Conservation (phyloP, 805 yeast genomes). For the Cyberlindnera mrakii region DNA sequence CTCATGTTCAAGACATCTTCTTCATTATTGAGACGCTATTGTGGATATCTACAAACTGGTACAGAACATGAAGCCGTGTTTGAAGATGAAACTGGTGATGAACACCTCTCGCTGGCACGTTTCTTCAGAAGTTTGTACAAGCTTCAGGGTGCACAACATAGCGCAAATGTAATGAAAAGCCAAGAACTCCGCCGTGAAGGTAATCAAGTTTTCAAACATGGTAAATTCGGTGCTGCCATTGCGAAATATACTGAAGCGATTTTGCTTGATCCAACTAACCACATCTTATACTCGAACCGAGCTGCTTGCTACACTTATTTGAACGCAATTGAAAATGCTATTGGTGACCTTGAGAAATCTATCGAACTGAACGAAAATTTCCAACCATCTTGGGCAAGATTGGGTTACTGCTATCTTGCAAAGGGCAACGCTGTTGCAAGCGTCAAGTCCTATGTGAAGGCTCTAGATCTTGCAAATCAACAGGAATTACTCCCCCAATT, state of each 20-base stretch:
- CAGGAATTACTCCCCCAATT: slow-evolving; percentile 10
- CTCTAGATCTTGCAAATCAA: slow-evolving; percentile 22
- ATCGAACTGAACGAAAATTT: slow-evolving; percentile 27
- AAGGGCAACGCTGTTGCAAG: slow-evolving; percentile 32
- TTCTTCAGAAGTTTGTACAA: slow-evolving; percentile 12
- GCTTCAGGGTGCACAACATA: slow-evolving; percentile 2
- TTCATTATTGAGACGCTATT: slow-evolving; percentile 10
- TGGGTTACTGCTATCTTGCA: slow-evolving; percentile 30
- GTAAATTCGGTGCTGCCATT: slow-evolving; percentile 25
- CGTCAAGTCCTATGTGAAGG: slow-evolving; percentile 30
- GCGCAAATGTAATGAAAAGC: slow-evolving; percentile 4
- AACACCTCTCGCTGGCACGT: slow-evolving; percentile 7
- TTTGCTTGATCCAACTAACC: slow-evolving; percentile 25
- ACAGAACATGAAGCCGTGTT: slow-evolving; percentile 5
- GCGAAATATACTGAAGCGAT: slow-evolving; percentile 33
- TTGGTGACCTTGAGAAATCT: slow-evolving; percentile 29
- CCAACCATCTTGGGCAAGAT: slow-evolving; percentile 34
- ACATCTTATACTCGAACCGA: slow-evolving; percentile 32
- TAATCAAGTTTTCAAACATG: slow-evolving; percentile 11
- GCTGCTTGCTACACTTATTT: slow-evolving; percentile 34
- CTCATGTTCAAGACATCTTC: slow-evolving; percentile 3
- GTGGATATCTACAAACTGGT: slow-evolving; percentile 9
- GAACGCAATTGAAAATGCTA: slow-evolving; percentile 30
- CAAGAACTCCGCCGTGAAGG: slow-evolving; percentile 14
- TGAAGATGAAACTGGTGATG: slow-evolving; percentile 15